Percentiles rank a stretch among this genome's conserved stretches.
phyloP scores from a whole-genome alignment of 345 rosid genomes.

The Citropsis articulata region DNA sequence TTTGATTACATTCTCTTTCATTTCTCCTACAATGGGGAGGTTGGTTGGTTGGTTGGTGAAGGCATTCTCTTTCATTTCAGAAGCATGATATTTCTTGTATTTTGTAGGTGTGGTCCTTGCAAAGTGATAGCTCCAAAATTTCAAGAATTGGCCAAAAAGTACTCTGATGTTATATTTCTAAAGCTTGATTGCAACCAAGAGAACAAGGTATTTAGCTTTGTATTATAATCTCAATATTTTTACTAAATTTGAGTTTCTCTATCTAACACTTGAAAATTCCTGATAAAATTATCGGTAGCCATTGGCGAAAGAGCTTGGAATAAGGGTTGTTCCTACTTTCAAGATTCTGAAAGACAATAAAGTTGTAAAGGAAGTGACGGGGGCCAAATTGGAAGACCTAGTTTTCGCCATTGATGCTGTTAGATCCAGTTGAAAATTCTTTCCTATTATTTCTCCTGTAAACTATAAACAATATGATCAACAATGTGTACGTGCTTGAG shows the following conservation, averaged over 20 bases:
- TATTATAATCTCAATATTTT: not conserved
- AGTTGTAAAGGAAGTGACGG: slow-evolving; percentile 71
- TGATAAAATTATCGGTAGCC: slow-evolving; percentile 46
- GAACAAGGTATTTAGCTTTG: slow-evolving; percentile 49
- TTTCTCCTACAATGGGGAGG: no score
- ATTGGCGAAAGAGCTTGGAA: slow-evolving; percentile 90
- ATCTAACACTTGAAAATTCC: not conserved
- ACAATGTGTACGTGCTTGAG: not conserved
- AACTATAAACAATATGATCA: slow-evolving; percentile 6
- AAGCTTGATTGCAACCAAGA: slow-evolving; percentile 96
- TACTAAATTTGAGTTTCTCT: not conserved
- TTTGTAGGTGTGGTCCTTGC: slow-evolving; percentile 94
- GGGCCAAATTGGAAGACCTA: slow-evolving; percentile 82
- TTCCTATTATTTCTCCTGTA: slow-evolving; percentile 11
- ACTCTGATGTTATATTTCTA: slow-evolving; percentile 75
- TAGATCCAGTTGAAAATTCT: slow-evolving; percentile 52
- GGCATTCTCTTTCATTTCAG: not conserved
- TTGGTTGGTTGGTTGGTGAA: no score
- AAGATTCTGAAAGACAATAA: slow-evolving; percentile 73
- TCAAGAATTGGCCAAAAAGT: slow-evolving; percentile 66
- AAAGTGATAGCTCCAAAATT: slow-evolving; percentile 86
- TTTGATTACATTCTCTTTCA: not conserved
- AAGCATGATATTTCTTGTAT: not conserved
- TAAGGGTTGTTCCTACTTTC: slow-evolving; percentile 84
- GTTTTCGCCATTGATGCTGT: slow-evolving; percentile 63